phyloP scores from a whole-genome alignment of 495 filamentous ascomycete species.

The Achaetomiella virescens region DNA sequence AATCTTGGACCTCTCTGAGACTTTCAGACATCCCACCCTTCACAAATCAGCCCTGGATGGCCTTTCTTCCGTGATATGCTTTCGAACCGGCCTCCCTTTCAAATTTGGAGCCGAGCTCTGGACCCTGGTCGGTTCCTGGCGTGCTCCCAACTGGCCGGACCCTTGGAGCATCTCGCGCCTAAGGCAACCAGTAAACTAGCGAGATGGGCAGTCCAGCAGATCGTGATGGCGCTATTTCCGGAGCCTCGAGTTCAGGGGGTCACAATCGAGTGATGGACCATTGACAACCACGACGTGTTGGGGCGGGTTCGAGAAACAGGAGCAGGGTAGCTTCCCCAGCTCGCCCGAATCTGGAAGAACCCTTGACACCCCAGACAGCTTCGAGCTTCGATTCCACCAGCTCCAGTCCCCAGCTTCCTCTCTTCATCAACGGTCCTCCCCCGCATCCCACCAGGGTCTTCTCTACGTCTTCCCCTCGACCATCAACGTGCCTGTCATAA shows the following conservation, averaged over 20 bases:
- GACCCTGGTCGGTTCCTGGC: neutral
- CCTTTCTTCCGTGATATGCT: neutral
- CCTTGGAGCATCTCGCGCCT: slow-evolving; percentile 2
- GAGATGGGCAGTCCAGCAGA: slow-evolving; percentile 12
- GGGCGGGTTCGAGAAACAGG: neutral
- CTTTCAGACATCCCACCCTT: neutral
- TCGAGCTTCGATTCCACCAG: slow-evolving; percentile 18
- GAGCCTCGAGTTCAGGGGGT: neutral
- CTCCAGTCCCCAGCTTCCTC: slow-evolving; percentile 20
- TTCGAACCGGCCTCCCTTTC: neutral
- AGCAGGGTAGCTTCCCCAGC: slow-evolving; percentile 4
- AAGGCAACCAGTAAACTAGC: slow-evolving; percentile 13
- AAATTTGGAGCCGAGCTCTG: neutral
- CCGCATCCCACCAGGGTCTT: neutral
- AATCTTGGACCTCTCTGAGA: too few species aligned
- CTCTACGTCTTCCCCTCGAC: neutral
- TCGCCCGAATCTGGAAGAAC: slow-evolving; percentile 13
- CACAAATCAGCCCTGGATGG: neutral
- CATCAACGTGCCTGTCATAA: neutral
- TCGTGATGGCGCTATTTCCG: slow-evolving; percentile 8
- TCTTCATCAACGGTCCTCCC: slow-evolving; percentile 17
- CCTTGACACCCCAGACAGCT: slow-evolving; percentile 22
- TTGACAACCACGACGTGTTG: slow-evolving; percentile 1
- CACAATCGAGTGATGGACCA: slow-evolving; percentile 1
- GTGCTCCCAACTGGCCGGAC: slow-evolving; percentile 12